phyloP scores from a whole-genome alignment of 345 rosid species.

The Aegle marmelos region DNA sequence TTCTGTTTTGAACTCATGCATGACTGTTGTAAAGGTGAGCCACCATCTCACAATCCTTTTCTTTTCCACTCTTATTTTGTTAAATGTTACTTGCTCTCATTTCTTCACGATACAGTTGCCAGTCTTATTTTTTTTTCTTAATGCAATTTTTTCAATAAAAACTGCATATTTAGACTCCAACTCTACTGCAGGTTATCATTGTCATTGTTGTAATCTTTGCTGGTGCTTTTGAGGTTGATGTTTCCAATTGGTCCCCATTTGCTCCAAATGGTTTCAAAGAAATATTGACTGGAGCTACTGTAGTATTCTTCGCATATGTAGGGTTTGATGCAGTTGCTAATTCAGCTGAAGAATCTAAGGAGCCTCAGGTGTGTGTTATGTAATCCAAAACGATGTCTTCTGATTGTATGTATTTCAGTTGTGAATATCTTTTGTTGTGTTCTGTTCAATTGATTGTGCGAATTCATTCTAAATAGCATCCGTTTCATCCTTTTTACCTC shows the following conservation, averaged over 20 bases:
- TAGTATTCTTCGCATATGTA: constrained; percentile 93
- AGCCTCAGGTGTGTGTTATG: constrained; percentile 63
- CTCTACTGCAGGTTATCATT: constrained; percentile 61
- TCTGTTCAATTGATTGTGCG: neutral
- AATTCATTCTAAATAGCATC: neutral
- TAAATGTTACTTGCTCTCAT: neutral
- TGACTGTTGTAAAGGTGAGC: constrained; percentile 79
- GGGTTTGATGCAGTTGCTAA: constrained; percentile 99
- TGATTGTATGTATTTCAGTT: neutral
- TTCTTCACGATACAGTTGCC: neutral
- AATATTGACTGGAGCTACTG: constrained; percentile 84
- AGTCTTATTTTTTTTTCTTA: neutral
- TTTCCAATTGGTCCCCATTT: constrained; percentile 89
- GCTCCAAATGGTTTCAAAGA: constrained; percentile 80
- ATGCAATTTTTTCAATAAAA: neutral
- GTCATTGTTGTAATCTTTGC: constrained; percentile 73
- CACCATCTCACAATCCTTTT: neutral
- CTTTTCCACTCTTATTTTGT: neutral
- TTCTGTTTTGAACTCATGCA: constrained; percentile 63
- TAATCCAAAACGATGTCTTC: constrained; percentile 6
- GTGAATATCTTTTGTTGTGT: neutral
- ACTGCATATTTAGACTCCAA: neutral
- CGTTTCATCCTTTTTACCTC: constrained; percentile 8
- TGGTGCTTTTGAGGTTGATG: constrained; percentile 86
- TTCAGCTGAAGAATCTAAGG: constrained; percentile 92